Percentiles rank a stretch among this genome's conserved stretches.
These are phyloP conservation scores for Cystoderma amianthinum DNA, from an alignment of 768 basidiomycete genomes.

Conservation along the genomic window DNA sequence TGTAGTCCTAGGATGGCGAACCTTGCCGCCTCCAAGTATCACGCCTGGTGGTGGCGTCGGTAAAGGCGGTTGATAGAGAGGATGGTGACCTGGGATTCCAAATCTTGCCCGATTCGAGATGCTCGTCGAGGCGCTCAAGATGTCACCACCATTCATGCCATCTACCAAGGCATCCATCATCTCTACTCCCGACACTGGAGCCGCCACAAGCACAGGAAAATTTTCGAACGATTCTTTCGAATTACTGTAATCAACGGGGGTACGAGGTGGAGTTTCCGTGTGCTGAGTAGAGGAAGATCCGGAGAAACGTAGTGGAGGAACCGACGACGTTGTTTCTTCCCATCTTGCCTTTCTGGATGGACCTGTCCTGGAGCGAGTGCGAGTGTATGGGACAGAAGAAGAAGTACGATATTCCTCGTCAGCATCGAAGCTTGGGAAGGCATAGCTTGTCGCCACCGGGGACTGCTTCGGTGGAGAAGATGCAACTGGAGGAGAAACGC, in stretches of 20 bases:
- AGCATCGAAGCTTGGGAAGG: conserved; percentile 34
- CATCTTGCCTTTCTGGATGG: conserved; percentile 43
- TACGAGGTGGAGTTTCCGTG: conserved; percentile 68
- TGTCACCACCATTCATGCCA: conserved; percentile 78
- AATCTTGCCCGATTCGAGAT: conserved; percentile 45
- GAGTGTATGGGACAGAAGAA: conserved; percentile 24
- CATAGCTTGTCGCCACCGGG: conserved; percentile 21
- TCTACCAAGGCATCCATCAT: conserved; percentile 86
- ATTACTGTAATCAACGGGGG: conserved; percentile 45
- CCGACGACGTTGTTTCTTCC: conserved; percentile 27
- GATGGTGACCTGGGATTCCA: conserved; percentile 57
- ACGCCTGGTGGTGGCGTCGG: conserved; percentile 81
- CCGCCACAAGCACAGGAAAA: conserved; percentile 66
- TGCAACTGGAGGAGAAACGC: conserved; percentile 3
- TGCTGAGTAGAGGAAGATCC: conserved; percentile 60
- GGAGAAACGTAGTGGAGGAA: conserved; percentile 55
- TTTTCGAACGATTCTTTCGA: conserved; percentile 37
- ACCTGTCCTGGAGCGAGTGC: conserved; percentile 52
- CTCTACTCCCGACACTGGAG: conserved; percentile 74
- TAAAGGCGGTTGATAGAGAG: conserved; percentile 76
- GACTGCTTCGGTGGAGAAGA: conserved; percentile 13
- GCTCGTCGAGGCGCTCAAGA: conserved; percentile 31
- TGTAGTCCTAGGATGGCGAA: conserved; percentile 22
- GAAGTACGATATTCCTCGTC: conserved; percentile 18
- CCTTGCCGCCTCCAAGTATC: conserved; percentile 50